A percentile compares a stretch with the other conserved stretches of the same genome.
Evolutionary conservation across 2,329 filamentous ascomycete genomes (phyloP).

Genomic region (Septoria petroselini): DNA sequence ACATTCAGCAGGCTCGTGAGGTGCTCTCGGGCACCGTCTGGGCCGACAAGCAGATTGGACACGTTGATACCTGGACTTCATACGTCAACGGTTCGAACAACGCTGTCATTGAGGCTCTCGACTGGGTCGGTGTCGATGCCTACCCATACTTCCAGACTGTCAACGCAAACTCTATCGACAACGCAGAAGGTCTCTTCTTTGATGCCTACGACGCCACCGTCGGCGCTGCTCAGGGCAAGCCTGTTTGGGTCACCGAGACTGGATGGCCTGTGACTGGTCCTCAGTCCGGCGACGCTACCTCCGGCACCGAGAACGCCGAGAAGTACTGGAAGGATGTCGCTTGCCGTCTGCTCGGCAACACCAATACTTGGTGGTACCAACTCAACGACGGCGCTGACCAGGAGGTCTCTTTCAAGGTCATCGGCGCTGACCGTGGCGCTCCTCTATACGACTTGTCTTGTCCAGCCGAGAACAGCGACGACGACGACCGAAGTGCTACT

Average conservation of each 20-base stretch:
- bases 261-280: conserved; percentile 76
- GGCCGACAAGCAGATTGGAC: conserved; percentile 62
- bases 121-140: conserved; percentile 79
- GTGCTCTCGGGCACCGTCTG: conserved; percentile 60
- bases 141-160: conserved; percentile 80
- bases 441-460: conserved; percentile 26
- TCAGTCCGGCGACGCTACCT: conserved; percentile 58
- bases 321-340: conserved; percentile 75
- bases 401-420: conserved; percentile 21
- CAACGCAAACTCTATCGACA: conserved; percentile 62
- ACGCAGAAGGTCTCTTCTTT: conserved; percentile 66
- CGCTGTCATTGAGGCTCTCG: conserved; percentile 64
- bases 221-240: conserved; percentile 61
- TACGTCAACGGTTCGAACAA: conserved; percentile 71
- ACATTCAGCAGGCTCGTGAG: conserved; percentile 66
- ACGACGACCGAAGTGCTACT: background rate
- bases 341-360: conserved; percentile 63
- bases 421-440: conserved; percentile 39
- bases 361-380: conserved; percentile 63
- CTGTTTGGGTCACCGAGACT: conserved; percentile 83
- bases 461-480: conserved; percentile 46
- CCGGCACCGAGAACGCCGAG: conserved; percentile 66
- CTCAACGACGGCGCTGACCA: conserved; percentile 56
- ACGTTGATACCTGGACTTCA: conserved; percentile 57
- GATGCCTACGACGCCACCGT: conserved; percentile 60